Base-by-base conservation (phyloP, 306 rosid genomes). In the Spatholobus suberectus region DNA sequence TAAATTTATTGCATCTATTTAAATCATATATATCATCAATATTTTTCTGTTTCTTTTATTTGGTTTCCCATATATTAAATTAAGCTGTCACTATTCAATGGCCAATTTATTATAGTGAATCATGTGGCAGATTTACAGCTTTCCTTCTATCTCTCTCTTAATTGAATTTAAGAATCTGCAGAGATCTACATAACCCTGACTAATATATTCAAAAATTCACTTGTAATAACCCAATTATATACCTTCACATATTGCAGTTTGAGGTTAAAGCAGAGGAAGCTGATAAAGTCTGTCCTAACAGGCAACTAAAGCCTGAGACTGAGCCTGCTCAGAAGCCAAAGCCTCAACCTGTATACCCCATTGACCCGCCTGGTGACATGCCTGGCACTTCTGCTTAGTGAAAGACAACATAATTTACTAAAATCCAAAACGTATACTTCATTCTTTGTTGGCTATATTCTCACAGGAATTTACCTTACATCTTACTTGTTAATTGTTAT, bases 221-320 rank as follows among this genome's bases (percentile, higher is more conserved):
- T 11, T 40, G n/a, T 40, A 10, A 41, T 65, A 44, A 73, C 77
- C 78, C 12, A 73, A 13, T 49, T 9, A 51, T 40, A 21, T 72
- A 58, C 27, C 51, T 83, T 73, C 46, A 17, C 21, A 24, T 75
- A 49, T 69, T 86, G 88, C 91, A 94, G 98, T 92, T 90, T 81
- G 90, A 84, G 20, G 75, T 85, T 55, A 81, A 46, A 57, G 15
- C 86, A 0, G 94, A 84, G 54, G 61, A 81, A 68, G 97, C 81
- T 55, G 86, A 85, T 74, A 90, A 90, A 88, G 89, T 86, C 24
- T 83, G 88, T 83, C 92, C 97, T 6, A 88, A 90, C 62, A 88
- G 97, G 82, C 89, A 89, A 51, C 77, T 77, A 6, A 81, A 86
- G 88, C 86, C 91, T 12, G 88, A 87, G 85, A 88, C 88, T 14